Base-by-base conservation (phyloP, 768 basidiomycete species). In the Crassisporium funariophilum region DNA sequence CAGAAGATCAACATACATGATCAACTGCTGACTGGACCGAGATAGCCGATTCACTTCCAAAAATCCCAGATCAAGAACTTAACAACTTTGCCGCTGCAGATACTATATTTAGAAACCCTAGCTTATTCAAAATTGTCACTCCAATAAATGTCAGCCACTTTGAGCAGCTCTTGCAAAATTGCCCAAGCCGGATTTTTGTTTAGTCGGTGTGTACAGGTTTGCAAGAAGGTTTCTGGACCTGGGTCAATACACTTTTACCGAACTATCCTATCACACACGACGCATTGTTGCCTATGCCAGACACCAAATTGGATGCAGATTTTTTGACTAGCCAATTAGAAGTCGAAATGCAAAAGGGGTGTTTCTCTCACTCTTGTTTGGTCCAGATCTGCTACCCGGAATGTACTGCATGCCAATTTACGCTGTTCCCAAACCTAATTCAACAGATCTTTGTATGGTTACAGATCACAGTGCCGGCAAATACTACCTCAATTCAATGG, bases 171-270 rank as follows among this genome's bases (percentile, higher is more conserved):
- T 41, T 54, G 9, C 2, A 8, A 12, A 53, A 48, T 57, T 63
- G 82, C 67, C 71, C 79, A 31, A 54, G 81, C 51, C 59, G 60
- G 63, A 33, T 65, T 57, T 69, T 73, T 20, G 71, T 77, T 0
- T 7, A 48, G 0, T 76, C 70, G 0, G 65, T 76, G 0, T 46
- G 56, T 2, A 7, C 24, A 0, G 64, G 67, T 0, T 55, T 79
- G 0, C 37, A 58, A 0, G 50, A 68, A 1, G 77, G 76, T 0
- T 76, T 77, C 40, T 79, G 74, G 76, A 76, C 76, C 0, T 73
- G 53, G 46, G 71, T 68, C 0, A 49, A 69, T 5, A 68, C 65
- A n/a, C n/a, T 0, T 22, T 35, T 11, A 24, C 38, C 1, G 38
- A 23, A 0, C 0, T 64, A 62, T 19, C 69, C 66, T 2, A 17